Conservation (phyloP, 495 filamentous ascomycete species). For the Neurospora hispaniola region DNA sequence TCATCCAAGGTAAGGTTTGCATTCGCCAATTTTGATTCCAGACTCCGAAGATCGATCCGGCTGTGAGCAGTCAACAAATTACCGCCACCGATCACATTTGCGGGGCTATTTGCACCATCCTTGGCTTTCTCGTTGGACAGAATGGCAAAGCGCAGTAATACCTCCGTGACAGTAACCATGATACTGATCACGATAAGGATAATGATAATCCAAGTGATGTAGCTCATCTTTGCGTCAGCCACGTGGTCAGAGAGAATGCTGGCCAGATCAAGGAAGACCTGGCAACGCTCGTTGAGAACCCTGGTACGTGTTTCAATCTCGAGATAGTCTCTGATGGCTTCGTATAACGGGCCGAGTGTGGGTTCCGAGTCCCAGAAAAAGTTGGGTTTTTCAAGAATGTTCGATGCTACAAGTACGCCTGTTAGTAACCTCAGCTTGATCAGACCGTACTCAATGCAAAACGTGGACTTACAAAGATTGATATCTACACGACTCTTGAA, state of each 20-base stretch:
- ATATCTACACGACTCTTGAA: conserved; percentile 96
- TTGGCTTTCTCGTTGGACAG: conserved; percentile 39
- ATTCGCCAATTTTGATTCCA: conserved; percentile 6
- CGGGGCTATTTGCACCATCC: conserved; percentile 2
- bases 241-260: conserved; percentile 90
- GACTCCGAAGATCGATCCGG: conserved; percentile 12
- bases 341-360: conserved; percentile 87
- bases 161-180: conserved; percentile 80
- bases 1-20: conserved; percentile 33
- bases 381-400: conserved; percentile 93
- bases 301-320: conserved; percentile 92
- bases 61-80: conserved; percentile 2
- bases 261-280: conserved; percentile 92
- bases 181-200: conserved; percentile 85
- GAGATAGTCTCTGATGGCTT: conserved; percentile 90
- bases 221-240: conserved; percentile 86
- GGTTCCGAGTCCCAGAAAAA: conserved; percentile 99
- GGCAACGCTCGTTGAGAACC: conserved; percentile 91
- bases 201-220: conserved; percentile 97
- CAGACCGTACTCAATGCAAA: not conserved
- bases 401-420: conserved; percentile 52
- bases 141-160: conserved; percentile 76
- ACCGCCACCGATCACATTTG: conserved; percentile 3
- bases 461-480: conserved; percentile 70
- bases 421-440: not conserved